Evolutionary conservation across 139 green algal species (phyloP).

Genomic region (Marvania coccoides): DNA sequence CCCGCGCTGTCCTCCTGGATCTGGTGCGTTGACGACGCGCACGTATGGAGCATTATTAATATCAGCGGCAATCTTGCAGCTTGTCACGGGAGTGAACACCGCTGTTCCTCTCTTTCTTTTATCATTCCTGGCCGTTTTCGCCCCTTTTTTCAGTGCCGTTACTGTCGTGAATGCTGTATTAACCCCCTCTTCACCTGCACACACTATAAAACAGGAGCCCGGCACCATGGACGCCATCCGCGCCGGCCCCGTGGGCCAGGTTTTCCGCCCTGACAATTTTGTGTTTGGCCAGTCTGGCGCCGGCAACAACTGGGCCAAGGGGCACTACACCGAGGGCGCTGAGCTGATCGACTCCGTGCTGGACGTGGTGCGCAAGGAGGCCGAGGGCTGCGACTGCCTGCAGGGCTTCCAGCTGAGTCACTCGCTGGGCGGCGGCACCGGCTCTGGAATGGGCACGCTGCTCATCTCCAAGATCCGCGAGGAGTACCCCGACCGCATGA

Average conservation of each 20-base stretch:
- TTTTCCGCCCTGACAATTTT: conserved; percentile 72
- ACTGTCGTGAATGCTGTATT: too few relatives aligned
- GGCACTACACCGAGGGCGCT: conserved; percentile 99
- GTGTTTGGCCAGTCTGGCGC: conserved; percentile 86
- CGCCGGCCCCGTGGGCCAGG: conserved; percentile 82
- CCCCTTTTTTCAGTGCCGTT: too few relatives aligned
- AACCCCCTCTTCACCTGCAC: too few relatives aligned
- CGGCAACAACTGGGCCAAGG: conserved; percentile 99
- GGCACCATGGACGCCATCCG: conserved; percentile 85
- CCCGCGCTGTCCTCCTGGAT: conserved; percentile 90
- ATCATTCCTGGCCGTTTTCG: too few relatives aligned
- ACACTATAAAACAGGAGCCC: too few relatives aligned
- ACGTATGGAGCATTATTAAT: too few relatives aligned
- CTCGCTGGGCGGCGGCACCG: conserved; percentile 90
- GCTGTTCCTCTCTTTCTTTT: too few relatives aligned
- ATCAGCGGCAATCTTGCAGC: too few relatives aligned
- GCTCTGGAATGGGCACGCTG: conserved; percentile 96
- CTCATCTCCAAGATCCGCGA: conserved; percentile 98
- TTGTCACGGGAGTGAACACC: too few relatives aligned
- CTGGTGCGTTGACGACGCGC: conserved; percentile 49
- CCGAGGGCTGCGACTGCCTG: conserved; percentile 95
- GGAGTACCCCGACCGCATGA: conserved; percentile 97
- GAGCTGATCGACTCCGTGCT: conserved; percentile 97
- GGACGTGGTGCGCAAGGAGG: conserved; percentile 96
- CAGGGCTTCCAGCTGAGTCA: conserved; percentile 95